Base-by-base conservation (phyloP, 305 asterid species). In the Coffea humblotiana region DNA sequence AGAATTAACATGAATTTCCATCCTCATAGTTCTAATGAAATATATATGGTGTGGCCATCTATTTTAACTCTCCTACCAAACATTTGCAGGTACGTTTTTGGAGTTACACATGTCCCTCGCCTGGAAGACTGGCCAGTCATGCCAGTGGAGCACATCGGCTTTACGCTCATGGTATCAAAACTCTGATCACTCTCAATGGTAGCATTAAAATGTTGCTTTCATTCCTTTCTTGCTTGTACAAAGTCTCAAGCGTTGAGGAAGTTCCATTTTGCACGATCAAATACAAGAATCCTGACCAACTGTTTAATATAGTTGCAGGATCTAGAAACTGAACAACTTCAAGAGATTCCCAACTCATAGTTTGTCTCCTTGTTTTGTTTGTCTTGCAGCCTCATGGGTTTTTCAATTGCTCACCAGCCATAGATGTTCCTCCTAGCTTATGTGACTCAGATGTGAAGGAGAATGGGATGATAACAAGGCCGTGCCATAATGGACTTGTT, bases 41-140 rank as follows among this genome's bases (percentile, higher is more conserved):
- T 25, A 25, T 1, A 3, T 2, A 25, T 64, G 69, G 16, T 64
- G 0, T 27, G 18, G 19, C 69, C 18, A 73, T 52, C 29, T 19
- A 11, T 71, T 9, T 66, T 51, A 45, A 80, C 52, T 54, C 52
- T 7, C 40, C 49, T 43, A 12, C 72, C 60, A 49, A 52, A 75
- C 70, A 37, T 65, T 56, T 60, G 32, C 85, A 86, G 89, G 89
- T 86, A 86, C 64, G 35, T 79, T 45, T 86, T 86, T 77, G 89
- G 89, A 54, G 54, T 86, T 15, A 75, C 87, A 40, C 89, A 84
- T 51, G 89, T 84, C 76, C 87, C 89, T 10, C 82, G 87, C 60
- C 82, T 86, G 63, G 89, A 86, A 84, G 89, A 86, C 79, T 86
- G 89, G 87, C 89, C 89, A 16, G 89, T 86, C 69, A 86, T 84